Percentiles rank a stretch among this genome's conserved stretches.
These are phyloP conservation scores for Talaromyces liani DNA, from an alignment of 495 filamentous ascomycete species.

Conservation along the genomic window DNA sequence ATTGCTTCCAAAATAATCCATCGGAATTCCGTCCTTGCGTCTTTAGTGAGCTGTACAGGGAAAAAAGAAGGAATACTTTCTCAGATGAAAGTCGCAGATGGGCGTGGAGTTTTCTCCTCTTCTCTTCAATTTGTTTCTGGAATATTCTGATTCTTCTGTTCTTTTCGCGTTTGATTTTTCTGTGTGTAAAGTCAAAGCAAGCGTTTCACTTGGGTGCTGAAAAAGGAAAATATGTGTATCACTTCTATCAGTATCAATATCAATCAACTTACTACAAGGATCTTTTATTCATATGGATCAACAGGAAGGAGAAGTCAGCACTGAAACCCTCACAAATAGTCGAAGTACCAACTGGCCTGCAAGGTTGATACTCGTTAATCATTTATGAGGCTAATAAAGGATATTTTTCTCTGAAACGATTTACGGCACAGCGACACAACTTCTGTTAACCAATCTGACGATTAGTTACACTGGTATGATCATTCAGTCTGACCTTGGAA, in stretches of 20 bases:
- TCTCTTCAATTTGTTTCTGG: not conserved
- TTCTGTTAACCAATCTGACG: too few relatives aligned
- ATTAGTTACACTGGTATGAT: too few relatives aligned
- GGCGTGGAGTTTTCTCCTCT: not conserved
- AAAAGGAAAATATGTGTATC: not conserved
- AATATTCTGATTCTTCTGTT: not conserved
- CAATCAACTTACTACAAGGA: not conserved
- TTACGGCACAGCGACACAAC: too few relatives aligned
- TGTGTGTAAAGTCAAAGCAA: constrained; percentile 4
- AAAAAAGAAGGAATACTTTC: not conserved
- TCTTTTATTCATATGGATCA: not conserved
- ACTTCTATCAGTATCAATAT: constrained; percentile 11
- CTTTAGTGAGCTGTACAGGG: not conserved
- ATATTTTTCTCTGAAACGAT: too few relatives aligned
- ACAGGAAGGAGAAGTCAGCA: too few relatives aligned
- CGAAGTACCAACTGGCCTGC: too few relatives aligned
- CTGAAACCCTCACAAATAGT: too few relatives aligned
- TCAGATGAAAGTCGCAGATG: not conserved
- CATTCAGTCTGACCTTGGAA: too few relatives aligned
- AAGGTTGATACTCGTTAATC: too few relatives aligned
- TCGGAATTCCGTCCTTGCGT: not conserved
- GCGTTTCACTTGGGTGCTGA: not conserved
- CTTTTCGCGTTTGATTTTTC: not conserved
- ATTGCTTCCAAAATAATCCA: not conserved
- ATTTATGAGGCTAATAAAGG: too few relatives aligned